Conservation (phyloP, 345 rosid genomes). For the Physaria fendleri region DNA sequence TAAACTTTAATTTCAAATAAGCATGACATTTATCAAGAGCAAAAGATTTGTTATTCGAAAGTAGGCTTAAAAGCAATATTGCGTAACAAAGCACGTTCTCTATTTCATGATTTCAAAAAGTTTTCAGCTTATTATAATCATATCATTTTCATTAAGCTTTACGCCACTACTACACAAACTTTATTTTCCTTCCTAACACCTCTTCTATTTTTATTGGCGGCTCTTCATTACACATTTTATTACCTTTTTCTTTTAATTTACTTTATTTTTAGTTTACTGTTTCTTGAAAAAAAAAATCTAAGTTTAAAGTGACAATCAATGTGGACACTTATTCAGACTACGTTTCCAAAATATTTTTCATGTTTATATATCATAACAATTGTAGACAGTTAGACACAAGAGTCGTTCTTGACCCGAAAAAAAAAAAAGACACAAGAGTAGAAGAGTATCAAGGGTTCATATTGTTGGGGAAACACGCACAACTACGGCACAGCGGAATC, state of each 20-base stretch:
- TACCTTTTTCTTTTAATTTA: not conserved
- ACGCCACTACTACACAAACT: constrained; percentile 10
- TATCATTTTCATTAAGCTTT: constrained; percentile 26
- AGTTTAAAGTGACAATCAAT: not conserved
- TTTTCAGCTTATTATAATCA: constrained; percentile 19
- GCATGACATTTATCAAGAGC: constrained; percentile 15
- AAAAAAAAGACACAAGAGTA: too few relatives aligned
- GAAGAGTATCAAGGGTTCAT: too few relatives aligned
- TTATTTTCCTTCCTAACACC: not conserved
- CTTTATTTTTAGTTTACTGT: not conserved
- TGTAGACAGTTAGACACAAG: too few relatives aligned
- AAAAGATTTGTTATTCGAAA: constrained; percentile 17
- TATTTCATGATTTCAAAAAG: constrained; percentile 3
- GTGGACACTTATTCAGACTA: not conserved
- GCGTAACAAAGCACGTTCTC: constrained; percentile 27
- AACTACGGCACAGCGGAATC: too few relatives aligned
- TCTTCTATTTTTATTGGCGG: not conserved
- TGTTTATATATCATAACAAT: too few relatives aligned
- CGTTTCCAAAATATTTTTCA: not conserved
- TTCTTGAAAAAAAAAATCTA: too few relatives aligned
- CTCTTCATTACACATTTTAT: not conserved
- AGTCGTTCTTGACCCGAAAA: too few relatives aligned
- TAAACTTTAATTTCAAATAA: not conserved
- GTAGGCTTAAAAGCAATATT: constrained; percentile 29
- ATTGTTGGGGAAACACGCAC: too few relatives aligned